Evolutionary conservation across 1,284 basidiomycete genomes (phyloP).

Genomic region (Moesziomyces sp.): DNA sequence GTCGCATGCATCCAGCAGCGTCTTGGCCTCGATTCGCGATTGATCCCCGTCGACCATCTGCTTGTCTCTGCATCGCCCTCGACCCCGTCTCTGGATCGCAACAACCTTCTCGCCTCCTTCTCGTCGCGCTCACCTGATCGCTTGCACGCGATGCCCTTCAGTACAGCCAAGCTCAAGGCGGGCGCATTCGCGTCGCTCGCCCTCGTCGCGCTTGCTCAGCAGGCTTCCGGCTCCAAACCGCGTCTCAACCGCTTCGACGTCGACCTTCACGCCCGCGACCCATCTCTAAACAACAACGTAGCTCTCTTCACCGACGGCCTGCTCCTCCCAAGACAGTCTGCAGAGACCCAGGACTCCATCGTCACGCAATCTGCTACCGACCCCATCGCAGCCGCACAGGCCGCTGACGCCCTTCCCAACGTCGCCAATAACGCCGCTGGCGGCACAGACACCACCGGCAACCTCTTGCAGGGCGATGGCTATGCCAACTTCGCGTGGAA

Average conservation of each 20-base stretch:
- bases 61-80: not conserved
- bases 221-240: slow-evolving; percentile 24
- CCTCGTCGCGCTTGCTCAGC: slow-evolving; percentile 10
- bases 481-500: slow-evolving; percentile 36
- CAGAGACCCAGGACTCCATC: slow-evolving; percentile 14
- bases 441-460: slow-evolving; percentile 21
- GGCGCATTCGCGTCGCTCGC: slow-evolving; percentile 21
- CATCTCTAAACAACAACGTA: slow-evolving; percentile 10
- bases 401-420: slow-evolving; percentile 29
- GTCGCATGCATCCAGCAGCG: not conserved
- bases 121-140: not conserved
- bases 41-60: not conserved
- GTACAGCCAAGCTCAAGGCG: slow-evolving; percentile 10
- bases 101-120: not conserved
- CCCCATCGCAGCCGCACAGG: slow-evolving; percentile 24
- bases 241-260: slow-evolving; percentile 41
- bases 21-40: not conserved
- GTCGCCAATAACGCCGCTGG: slow-evolving; percentile 24
- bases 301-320: slow-evolving; percentile 15
- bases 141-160: slow-evolving; percentile 1
- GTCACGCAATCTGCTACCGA: slow-evolving; percentile 21
- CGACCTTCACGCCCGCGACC: slow-evolving; percentile 9
- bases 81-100: not conserved
- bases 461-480: slow-evolving; percentile 37
- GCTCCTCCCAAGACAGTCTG: slow-evolving; percentile 19